phyloP scores from a whole-genome alignment of 2,329 filamentous ascomycete species.

The Microcera coccophila region DNA sequence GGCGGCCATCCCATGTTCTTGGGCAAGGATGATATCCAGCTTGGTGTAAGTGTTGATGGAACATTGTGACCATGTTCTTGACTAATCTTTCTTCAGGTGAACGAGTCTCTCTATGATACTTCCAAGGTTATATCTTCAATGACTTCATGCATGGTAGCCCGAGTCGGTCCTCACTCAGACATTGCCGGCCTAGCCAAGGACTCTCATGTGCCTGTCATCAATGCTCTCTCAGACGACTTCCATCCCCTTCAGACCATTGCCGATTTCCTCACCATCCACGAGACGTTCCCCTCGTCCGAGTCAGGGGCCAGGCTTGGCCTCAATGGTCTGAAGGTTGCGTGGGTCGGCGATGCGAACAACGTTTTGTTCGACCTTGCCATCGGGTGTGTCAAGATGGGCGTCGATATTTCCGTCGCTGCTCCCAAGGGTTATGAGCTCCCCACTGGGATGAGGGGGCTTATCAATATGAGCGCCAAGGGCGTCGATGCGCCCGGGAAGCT shows the following conservation, averaged over 20 bases:
- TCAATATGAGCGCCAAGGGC: constrained; percentile 58
- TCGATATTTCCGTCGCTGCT: constrained; percentile 82
- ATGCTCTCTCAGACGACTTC: constrained; percentile 83
- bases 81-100: constrained; percentile 53
- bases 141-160: constrained; percentile 78
- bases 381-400: constrained; percentile 79
- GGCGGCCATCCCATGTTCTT: constrained; percentile 96
- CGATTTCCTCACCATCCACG: constrained; percentile 86
- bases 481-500: constrained; percentile 62
- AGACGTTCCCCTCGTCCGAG: constrained; percentile 59
- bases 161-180: constrained; percentile 73
- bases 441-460: constrained; percentile 66
- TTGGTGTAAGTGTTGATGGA: constrained; percentile 59
- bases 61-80: neutral
- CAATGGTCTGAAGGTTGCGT: constrained; percentile 84
- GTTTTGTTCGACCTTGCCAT: constrained; percentile 92
- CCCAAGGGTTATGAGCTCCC: constrained; percentile 83
- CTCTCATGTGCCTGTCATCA: constrained; percentile 77
- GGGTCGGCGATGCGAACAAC: constrained; percentile 96
- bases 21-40: constrained; percentile 91
- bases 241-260: constrained; percentile 94
- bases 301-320: constrained; percentile 56
- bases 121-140: constrained; percentile 90
- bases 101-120: constrained; percentile 93
- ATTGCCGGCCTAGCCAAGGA: constrained; percentile 66